These are phyloP conservation scores for Begonia fuchsioides DNA, from an alignment of 306 rosid species.

Conservation along the genomic window DNA sequence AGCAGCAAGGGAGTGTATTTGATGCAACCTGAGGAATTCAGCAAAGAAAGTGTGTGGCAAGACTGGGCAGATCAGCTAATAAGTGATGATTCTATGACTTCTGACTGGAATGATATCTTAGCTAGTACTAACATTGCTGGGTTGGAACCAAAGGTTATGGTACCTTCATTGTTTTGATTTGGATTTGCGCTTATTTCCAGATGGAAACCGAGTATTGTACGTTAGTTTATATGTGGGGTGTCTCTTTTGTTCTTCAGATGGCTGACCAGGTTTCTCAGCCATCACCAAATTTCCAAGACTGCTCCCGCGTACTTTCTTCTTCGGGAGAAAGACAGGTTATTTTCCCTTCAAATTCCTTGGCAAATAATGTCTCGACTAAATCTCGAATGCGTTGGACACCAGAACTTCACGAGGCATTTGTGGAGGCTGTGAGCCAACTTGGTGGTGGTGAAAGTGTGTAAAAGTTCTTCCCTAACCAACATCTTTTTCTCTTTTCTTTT, in stretches of 20 bases:
- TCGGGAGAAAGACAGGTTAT: conserved; percentile 38
- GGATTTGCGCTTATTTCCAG: too few relatives aligned
- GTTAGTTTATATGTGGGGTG: too few relatives aligned
- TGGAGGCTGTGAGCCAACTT: conserved; percentile 88
- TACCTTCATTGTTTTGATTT: too few relatives aligned
- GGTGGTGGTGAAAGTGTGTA: conserved; percentile 97
- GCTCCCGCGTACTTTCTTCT: too few relatives aligned
- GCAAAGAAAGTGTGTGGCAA: conserved; percentile 66
- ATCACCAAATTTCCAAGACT: conserved; percentile 31
- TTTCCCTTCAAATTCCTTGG: conserved; percentile 38
- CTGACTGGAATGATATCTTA: conserved; percentile 82
- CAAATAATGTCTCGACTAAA: conserved; percentile 53
- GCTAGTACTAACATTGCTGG: conserved; percentile 42
- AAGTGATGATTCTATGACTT: conserved; percentile 57
- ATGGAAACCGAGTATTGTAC: too few relatives aligned
- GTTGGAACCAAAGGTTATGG: conserved; percentile 71
- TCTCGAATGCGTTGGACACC: conserved; percentile 99
- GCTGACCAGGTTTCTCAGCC: conserved; percentile 41
- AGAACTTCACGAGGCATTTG: too few relatives aligned
- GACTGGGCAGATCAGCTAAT: conserved; percentile 92
- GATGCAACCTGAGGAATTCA: conserved; percentile 53
- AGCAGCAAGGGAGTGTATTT: conserved; percentile 39
- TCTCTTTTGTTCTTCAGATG: conserved; percentile 33
- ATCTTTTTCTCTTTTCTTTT: conserved; percentile 9
- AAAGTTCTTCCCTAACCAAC: conserved; percentile 10